Evolutionary conservation across 768 basidiomycete species (phyloP).

Genomic region (Trametes maxima): DNA sequence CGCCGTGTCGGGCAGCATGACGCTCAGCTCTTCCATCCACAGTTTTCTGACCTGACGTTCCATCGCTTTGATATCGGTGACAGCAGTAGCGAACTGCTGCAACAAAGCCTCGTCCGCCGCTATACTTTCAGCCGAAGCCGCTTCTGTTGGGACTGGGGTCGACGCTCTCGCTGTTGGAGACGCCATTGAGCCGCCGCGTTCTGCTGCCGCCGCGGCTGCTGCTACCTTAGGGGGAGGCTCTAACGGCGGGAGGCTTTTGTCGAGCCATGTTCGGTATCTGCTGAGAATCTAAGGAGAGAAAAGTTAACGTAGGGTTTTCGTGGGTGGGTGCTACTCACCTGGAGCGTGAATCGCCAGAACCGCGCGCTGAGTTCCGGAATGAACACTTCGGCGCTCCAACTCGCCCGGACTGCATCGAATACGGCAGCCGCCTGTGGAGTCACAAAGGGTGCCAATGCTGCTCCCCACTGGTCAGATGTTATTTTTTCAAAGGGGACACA

Average conservation of each 20-base stretch:
- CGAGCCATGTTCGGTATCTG: conserved; percentile 81
- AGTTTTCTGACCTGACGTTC: conserved; percentile 53
- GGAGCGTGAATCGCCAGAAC: conserved; percentile 91
- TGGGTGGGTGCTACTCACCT: conserved; percentile 51
- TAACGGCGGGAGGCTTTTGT: conserved; percentile 48
- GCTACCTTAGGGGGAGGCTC: conserved; percentile 42
- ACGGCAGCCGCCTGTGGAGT: conserved; percentile 66
- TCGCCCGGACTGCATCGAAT: conserved; percentile 72
- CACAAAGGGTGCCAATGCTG: conserved; percentile 44
- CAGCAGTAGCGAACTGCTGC: conserved; percentile 63
- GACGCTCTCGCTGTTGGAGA: conserved; percentile 45
- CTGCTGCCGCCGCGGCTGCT: conserved; percentile 35
- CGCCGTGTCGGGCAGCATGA: conserved; percentile 55
- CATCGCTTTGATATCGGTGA: conserved; percentile 68
- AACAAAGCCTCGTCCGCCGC: conserved; percentile 67
- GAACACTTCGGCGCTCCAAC: conserved; percentile 88
- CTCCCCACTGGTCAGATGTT: not conserved
- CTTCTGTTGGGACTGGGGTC: conserved; percentile 56
- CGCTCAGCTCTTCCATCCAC: conserved; percentile 69
- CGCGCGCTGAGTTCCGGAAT: conserved; percentile 79
- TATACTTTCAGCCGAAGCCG: conserved; percentile 52
- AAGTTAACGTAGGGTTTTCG: conserved; percentile 3
- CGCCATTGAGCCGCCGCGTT: conserved; percentile 36
- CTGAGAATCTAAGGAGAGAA: conserved; percentile 64
- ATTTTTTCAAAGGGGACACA: not conserved